Percentiles rank a stretch among this genome's conserved stretches.
Conservation (phyloP, 768 basidiomycete species). For the Pulveroboletus ravenelii region DNA sequence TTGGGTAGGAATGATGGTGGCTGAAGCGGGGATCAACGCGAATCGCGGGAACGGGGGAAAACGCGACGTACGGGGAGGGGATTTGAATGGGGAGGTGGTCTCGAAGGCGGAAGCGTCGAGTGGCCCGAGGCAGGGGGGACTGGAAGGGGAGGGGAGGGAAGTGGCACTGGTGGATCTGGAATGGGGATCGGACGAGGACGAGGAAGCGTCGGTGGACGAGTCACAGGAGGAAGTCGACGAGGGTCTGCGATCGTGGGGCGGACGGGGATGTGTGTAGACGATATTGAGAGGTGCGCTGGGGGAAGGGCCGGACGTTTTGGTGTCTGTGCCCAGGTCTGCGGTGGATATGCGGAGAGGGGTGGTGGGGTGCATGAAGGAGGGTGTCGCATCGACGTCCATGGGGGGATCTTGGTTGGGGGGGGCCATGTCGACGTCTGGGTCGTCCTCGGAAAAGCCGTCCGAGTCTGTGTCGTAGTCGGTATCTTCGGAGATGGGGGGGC, state of each 20-base stretch:
- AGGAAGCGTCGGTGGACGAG: slow-evolving; percentile 23
- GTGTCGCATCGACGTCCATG: slow-evolving; percentile 27
- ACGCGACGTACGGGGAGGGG: slow-evolving; percentile 1
- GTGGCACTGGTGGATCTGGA: slow-evolving; percentile 25
- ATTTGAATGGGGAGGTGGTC: not conserved
- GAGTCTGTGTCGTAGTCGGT: slow-evolving; percentile 30
- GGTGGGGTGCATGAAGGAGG: slow-evolving; percentile 38
- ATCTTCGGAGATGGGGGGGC: slow-evolving; percentile 19
- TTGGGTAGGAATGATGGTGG: slow-evolving; percentile 2
- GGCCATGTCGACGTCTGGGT: slow-evolving; percentile 27
- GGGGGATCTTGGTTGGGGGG: slow-evolving; percentile 25
- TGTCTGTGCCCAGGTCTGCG: slow-evolving; percentile 8
- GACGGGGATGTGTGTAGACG: not conserved
- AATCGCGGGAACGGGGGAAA: not conserved
- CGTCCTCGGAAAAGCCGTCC: slow-evolving; percentile 26
- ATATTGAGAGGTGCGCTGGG: slow-evolving; percentile 13
- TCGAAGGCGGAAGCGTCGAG: slow-evolving; percentile 5
- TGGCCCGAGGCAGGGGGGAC: slow-evolving; percentile 8
- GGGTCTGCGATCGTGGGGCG: slow-evolving; percentile 27
- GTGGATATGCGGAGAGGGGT: slow-evolving; percentile 29
- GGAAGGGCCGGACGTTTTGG: too few relatives aligned
- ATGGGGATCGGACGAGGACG: slow-evolving; percentile 18
- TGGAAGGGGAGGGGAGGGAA: slow-evolving; percentile 27
- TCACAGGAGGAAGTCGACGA: slow-evolving; percentile 25
- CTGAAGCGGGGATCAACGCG: slow-evolving; percentile 8